These are phyloP conservation scores for Xylariales sp. DNA, from an alignment of 2,329 filamentous ascomycete genomes.

Conservation along the genomic window DNA sequence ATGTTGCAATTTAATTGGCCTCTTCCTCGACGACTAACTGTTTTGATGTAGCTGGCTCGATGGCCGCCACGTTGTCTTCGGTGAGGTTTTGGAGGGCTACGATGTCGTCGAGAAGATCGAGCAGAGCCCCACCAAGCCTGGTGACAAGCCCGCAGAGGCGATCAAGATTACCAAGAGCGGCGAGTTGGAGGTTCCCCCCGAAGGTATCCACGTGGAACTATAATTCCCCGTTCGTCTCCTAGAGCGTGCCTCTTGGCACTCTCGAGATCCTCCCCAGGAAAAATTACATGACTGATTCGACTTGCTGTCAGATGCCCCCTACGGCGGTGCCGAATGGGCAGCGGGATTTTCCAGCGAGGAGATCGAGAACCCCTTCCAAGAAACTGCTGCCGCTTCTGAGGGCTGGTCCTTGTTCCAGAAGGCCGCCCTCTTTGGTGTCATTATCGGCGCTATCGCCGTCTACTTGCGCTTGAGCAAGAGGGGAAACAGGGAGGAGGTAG, in stretches of 20 bases:
- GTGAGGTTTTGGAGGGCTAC: constrained; percentile 83
- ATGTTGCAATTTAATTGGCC: too few relatives aligned
- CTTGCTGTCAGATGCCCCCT: constrained; percentile 22
- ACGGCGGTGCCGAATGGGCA: constrained; percentile 32
- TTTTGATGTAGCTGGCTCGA: constrained; percentile 70
- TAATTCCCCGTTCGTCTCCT: constrained; percentile 40
- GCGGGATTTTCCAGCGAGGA: constrained; percentile 30
- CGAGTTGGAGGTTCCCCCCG: constrained; percentile 75
- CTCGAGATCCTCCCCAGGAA: constrained; percentile 15
- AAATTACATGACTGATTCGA: constrained; percentile 29
- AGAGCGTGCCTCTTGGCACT: constrained; percentile 6
- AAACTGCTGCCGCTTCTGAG: constrained; percentile 18
- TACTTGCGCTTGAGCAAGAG: constrained; percentile 39
- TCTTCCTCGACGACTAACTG: too few relatives aligned
- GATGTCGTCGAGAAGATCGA: constrained; percentile 77
- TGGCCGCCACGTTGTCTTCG: constrained; percentile 81
- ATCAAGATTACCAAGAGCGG: constrained; percentile 82
- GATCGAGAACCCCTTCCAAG: constrained; percentile 15
- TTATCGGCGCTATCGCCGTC: constrained; percentile 39
- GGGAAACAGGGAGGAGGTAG: constrained; percentile 23
- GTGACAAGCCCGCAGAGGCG: constrained; percentile 64
- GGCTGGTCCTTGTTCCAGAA: constrained; percentile 44
- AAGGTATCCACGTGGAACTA: constrained; percentile 92
- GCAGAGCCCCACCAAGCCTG: constrained; percentile 58
- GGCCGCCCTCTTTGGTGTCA: constrained; percentile 43